A percentile compares a stretch with the other conserved stretches of the same genome.
phyloP scores from a whole-genome alignment of 2,329 filamentous ascomycete species.

The Geoglossum cookeanum region DNA sequence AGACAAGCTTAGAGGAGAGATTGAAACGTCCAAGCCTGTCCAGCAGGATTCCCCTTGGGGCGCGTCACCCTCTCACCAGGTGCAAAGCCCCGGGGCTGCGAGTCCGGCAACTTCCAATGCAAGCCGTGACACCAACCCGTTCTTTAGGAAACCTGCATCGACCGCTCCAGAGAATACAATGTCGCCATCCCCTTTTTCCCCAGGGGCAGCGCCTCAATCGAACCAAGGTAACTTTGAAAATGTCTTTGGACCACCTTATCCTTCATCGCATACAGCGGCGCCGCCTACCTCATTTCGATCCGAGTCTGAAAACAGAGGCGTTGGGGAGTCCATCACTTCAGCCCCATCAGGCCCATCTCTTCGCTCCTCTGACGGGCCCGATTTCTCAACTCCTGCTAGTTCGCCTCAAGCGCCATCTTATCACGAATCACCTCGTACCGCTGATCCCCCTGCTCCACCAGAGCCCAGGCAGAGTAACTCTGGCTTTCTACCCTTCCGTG shows the following conservation, averaged over 20 bases:
- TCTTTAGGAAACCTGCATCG: constrained; percentile 53
- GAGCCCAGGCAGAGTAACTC: constrained; percentile 63
- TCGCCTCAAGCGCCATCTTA: constrained; percentile 39
- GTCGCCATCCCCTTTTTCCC: constrained; percentile 29
- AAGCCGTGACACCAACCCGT: constrained; percentile 73
- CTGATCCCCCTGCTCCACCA: constrained; percentile 44
- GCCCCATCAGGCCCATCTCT: constrained; percentile 23
- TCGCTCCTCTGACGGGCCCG: constrained; percentile 26
- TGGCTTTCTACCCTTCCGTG: constrained; percentile 50
- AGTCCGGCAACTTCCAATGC: constrained; percentile 51
- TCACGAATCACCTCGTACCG: constrained; percentile 33
- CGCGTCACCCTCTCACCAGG: constrained; percentile 14
- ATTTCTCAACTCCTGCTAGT: constrained; percentile 39
- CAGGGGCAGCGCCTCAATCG: constrained; percentile 17
- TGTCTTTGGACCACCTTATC: constrained; percentile 58
- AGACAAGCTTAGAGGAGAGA: constrained; percentile 70
- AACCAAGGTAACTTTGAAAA: constrained; percentile 57
- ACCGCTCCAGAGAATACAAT: constrained; percentile 29
- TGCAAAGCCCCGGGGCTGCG: constrained; percentile 29
- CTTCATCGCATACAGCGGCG: constrained; percentile 26
- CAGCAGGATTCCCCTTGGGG: constrained; percentile 26
- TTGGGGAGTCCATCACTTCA: constrained; percentile 18
- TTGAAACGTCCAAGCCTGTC: constrained; percentile 43
- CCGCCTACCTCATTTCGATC: constrained; percentile 42
- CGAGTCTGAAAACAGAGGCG: constrained; percentile 20